A percentile compares a stretch with the other conserved stretches of the same genome.
Evolutionary conservation across 2,329 filamentous ascomycete genomes (phyloP).

Genomic region (Diaporthe ilicicola): DNA sequence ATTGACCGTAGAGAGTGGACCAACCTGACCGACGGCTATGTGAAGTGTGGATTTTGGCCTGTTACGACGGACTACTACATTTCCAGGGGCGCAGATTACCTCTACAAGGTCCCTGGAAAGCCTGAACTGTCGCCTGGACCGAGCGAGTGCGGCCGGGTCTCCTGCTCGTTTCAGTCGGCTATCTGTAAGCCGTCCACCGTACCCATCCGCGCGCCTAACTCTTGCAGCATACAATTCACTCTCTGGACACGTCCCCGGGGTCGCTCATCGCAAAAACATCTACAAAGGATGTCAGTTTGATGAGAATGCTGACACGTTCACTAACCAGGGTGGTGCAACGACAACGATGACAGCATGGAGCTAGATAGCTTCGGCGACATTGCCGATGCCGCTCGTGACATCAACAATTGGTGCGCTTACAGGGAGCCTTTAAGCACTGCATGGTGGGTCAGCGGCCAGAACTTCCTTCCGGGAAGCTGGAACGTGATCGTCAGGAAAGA

Average conservation of each 20-base stretch:
- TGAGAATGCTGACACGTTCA: not conserved
- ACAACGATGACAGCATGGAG: not conserved
- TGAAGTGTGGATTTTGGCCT: not conserved
- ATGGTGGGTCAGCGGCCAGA: conserved; percentile 1
- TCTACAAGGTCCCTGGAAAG: not conserved
- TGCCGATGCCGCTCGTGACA: conserved; percentile 13
- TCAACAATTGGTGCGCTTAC: not conserved
- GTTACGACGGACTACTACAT: not conserved
- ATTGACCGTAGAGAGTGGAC: not conserved
- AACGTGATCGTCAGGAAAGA: conserved; percentile 23
- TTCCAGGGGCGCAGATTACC: not conserved
- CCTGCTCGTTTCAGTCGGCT: not conserved
- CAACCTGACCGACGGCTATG: not conserved
- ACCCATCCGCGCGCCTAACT: not conserved
- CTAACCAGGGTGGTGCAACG: not conserved
- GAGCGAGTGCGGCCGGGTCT: conserved; percentile 16
- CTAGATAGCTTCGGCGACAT: conserved; percentile 2
- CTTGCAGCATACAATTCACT: not conserved
- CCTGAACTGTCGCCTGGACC: conserved; percentile 7
- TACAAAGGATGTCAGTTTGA: not conserved
- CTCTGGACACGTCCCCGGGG: not conserved
- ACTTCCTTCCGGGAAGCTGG: conserved; percentile 18
- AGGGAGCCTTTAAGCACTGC: not conserved
- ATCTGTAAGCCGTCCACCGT: not conserved
- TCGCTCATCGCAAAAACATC: not conserved